These are phyloP conservation scores for Mucor plumbeus DNA, from an alignment of 371 early-diverging fungal species.

Conservation along the genomic window DNA sequence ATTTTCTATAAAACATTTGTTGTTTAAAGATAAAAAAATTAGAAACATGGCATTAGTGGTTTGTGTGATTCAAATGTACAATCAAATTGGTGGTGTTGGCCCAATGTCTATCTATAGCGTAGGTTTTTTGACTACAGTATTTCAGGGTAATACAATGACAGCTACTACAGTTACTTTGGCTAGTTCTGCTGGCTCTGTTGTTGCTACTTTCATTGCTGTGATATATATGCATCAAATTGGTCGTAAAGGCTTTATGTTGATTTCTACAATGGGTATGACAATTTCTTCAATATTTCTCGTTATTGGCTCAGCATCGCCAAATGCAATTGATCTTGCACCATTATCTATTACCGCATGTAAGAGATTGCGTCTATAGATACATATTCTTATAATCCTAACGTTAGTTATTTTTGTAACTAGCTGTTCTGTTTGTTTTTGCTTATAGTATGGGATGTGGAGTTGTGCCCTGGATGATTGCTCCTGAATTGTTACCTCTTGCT, in stretches of 20 bases:
- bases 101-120: conserved; percentile 48
- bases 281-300: conserved; percentile 44
- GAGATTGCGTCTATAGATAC: not conserved
- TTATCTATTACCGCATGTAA: conserved; percentile 30
- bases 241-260: conserved; percentile 50
- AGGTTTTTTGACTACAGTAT: conserved; percentile 29
- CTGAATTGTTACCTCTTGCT: conserved; percentile 48
- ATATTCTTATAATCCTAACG: too few relatives aligned
- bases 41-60: conserved; percentile 32
- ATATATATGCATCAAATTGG: conserved; percentile 50
- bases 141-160: conserved; percentile 29
- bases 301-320: conserved; percentile 32
- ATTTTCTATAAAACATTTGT: conserved; percentile 41
- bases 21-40: conserved; percentile 38
- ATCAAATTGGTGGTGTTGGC: conserved; percentile 51
- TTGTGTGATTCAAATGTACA: conserved; percentile 45
- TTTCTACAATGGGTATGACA: conserved; percentile 42
- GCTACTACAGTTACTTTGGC: conserved; percentile 45
- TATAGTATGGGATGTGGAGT: conserved; percentile 57
- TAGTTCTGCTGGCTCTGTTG: conserved; percentile 40
- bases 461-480: conserved; percentile 56
- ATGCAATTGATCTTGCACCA: conserved; percentile 15
- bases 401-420: conserved; percentile 4
- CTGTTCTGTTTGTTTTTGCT: conserved; percentile 40
- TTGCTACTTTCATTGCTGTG: conserved; percentile 41